Evolutionary conservation across 2,329 filamentous ascomycete species (phyloP), one percentile per base, ranked within the genome.

Genomic region (Canariomyces notabilis): DNA sequence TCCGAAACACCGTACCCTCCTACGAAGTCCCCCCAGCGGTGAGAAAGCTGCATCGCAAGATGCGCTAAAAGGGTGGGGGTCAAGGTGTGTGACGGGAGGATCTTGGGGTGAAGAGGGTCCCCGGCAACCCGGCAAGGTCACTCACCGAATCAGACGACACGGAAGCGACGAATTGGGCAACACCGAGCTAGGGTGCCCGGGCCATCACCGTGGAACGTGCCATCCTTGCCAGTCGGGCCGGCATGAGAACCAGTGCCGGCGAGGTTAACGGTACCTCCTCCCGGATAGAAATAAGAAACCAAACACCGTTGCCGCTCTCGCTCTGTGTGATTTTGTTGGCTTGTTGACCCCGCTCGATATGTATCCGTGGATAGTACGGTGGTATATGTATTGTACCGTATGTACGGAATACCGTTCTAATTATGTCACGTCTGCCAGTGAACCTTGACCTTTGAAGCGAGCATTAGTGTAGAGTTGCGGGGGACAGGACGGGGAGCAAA

Each of bases 41-140:
- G 7, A 16, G 39, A 37, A 42, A 41, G 37, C 37, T 46, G 43
- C 26, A 22, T 32, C 16, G 4, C 11, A 18, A 4, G 36, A n/a
- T n/a, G n/a, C n/a, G n/a, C n/a, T n/a, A n/a, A n/a, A n/a, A 44
- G 46, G 32, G 46, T 48, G 46, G 46, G 46, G 46, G 46, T 48
- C 18, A 15, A 26, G 23, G 6, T n/a, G 32, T n/a, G n/a, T n/a
- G n/a, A n/a, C n/a, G n/a, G n/a, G n/a, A n/a, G 37, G 34, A 15
- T 40, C 32, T 19, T 23, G 15, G 46, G 37, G 40, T 40, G 40
- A 43, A 43, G 36, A 15, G 11, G n/a, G 8, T 22, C n/a, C 36
- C 40, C 36, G 34, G 41, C 23, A 44, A 41, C 36, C 40, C 36
- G 34, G 41, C 23, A 44, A 41, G 46, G 42, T 45, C 42, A 40